Base-by-base conservation (phyloP, 2,329 filamentous ascomycete genomes). In the Fonsecaea multimorphosa region DNA sequence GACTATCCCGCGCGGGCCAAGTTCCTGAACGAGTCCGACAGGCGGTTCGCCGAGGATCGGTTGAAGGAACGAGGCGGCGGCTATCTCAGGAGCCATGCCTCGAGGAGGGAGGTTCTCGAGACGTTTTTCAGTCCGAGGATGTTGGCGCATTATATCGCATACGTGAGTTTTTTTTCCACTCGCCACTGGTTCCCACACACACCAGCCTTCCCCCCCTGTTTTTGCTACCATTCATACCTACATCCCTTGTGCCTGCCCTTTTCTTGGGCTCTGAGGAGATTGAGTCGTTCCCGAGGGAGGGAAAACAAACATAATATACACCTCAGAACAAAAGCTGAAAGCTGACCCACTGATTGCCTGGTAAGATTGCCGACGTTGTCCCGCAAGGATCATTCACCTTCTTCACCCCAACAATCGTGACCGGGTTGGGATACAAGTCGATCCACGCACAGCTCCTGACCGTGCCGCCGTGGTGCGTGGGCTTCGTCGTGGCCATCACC, bases 21-120 rank as follows among this genome's bases (percentile, higher is more conserved):
- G 59, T 84, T 82, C 58, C 72, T 83, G 12, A 79, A 71, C 40
- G 73, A 72, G 1, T 77, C 81, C 49, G 81, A 84, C 65, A 80
- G 76, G 67, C 74, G 71, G 2, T 74, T 84, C 19, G 82, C 81
- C 2, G 73, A 70, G 3, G 75, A 78, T 22, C 75, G 84, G 1
- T 71, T 86, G 44, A 70, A 74, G 3, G 69, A 77, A 1, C 81
- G 84, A 63, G 84, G 82, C 1, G 69, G 69, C 24, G 69, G 69
- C 6, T 71, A 68, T 54, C 60, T 68, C 31, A 49, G 55, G 34
- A 62, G 65, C 55, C 69, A 70, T 53, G 69, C 69, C 11, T 64
- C 65, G 19, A 44, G 59, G 6, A 53, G 46, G 57, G 69, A 71
- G 46, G 40, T 63, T 4, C 12, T 63, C 19, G 65, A 60, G 59